These are phyloP conservation scores for Neltuma alba DNA, from an alignment of 306 rosid species.

Conservation along the genomic window DNA sequence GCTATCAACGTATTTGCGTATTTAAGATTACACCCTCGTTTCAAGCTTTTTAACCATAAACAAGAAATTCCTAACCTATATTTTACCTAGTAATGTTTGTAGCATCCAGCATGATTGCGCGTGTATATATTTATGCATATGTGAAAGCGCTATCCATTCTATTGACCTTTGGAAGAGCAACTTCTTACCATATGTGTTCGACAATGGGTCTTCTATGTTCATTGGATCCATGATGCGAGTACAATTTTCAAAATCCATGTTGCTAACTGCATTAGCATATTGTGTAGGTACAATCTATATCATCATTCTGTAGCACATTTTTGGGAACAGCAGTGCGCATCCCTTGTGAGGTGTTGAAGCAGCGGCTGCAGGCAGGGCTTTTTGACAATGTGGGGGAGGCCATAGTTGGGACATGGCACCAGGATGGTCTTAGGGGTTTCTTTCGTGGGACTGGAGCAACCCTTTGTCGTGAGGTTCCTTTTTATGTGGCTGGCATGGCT, in stretches of 20 bases:
- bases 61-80: neutral
- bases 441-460: constrained; percentile 99
- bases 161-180: neutral
- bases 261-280: constrained; percentile 36
- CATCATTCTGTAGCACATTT: constrained; percentile 95
- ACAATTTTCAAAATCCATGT: constrained; percentile 4
- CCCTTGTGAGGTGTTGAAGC: constrained; percentile 97
- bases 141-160: neutral
- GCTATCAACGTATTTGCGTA: neutral
- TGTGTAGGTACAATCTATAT: constrained; percentile 83
- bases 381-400: constrained; percentile 90
- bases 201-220: constrained; percentile 6
- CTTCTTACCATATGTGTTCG: neutral
- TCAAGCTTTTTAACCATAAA: neutral
- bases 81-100: neutral
- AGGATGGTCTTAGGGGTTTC: constrained; percentile 95
- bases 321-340: constrained; percentile 98
- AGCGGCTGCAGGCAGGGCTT: constrained; percentile 95
- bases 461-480: constrained; percentile 98
- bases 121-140: neutral
- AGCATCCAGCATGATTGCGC: neutral
- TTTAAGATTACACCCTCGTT: neutral
- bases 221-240: constrained; percentile 3
- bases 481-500: constrained; percentile 99
- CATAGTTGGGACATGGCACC: constrained; percentile 83